These are phyloP conservation scores for Wickerhamomyces ciferrii DNA, from an alignment of 805 yeast species.

Conservation along the genomic window DNA sequence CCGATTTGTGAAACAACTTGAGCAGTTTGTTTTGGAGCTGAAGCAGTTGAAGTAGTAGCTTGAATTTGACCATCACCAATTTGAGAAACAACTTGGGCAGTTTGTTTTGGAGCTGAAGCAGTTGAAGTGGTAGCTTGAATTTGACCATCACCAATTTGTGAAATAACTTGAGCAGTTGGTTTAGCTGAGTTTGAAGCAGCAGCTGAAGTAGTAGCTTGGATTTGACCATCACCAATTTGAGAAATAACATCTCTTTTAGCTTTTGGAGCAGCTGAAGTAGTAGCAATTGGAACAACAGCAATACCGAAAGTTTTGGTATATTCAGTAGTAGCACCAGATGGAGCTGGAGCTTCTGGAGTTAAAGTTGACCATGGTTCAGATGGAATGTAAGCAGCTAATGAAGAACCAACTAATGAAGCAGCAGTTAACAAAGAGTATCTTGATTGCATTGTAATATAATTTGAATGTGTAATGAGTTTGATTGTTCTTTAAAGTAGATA, in stretches of 20 bases:
- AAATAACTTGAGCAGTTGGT: constrained; percentile 41
- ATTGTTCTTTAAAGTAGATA: not conserved
- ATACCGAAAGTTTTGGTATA: constrained; percentile 36
- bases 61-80: constrained; percentile 51
- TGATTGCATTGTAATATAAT: constrained; percentile 31
- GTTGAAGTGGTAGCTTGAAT: constrained; percentile 18
- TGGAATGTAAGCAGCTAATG: constrained; percentile 62
- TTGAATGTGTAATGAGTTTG: not conserved
- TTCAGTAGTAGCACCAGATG: constrained; percentile 30
- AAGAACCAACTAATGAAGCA: constrained; percentile 39
- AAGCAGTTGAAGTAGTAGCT: constrained; percentile 34
- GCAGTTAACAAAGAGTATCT: constrained; percentile 31
- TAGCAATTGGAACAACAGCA: constrained; percentile 31
- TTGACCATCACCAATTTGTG: constrained; percentile 15
- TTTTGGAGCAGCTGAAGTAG: constrained; percentile 20
- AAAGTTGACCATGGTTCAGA: constrained; percentile 42
- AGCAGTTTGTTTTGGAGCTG: constrained; percentile 24
- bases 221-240: constrained; percentile 18
- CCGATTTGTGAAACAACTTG: constrained; percentile 31
- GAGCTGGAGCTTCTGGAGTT: constrained; percentile 33
- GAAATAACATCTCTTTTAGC: constrained; percentile 13
- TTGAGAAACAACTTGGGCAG: constrained; percentile 35
- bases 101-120: constrained; percentile 28
- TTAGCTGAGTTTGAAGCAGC: constrained; percentile 27
- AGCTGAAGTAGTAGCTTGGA: constrained; percentile 17